A percentile compares a stretch with the other conserved stretches of the same genome.
Conservation (phyloP, 768 basidiomycete species). For the Kwoniella europaea region DNA sequence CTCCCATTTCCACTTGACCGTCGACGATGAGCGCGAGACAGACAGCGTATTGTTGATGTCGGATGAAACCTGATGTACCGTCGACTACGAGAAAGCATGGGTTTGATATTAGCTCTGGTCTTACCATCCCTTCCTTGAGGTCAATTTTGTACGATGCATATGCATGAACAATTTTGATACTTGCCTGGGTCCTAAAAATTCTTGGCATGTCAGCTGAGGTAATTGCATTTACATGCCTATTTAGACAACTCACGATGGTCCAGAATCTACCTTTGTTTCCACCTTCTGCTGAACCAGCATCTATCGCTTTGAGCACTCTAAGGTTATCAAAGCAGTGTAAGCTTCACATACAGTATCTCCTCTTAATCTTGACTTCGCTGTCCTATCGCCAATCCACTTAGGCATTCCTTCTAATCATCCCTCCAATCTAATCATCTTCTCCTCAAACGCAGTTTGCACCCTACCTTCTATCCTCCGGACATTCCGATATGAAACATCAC, state of each 20-base stretch:
- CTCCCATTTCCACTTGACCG: constrained; percentile 76
- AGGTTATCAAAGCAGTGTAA: neutral
- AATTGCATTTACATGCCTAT: neutral
- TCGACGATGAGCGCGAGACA: constrained; percentile 84
- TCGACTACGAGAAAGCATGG: constrained; percentile 78
- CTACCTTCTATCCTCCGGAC: too few species aligned
- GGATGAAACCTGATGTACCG: constrained; percentile 90
- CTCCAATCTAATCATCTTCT: too few species aligned
- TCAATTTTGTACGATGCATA: neutral
- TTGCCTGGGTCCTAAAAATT: constrained; percentile 28
- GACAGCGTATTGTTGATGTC: constrained; percentile 91
- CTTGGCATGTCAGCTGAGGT: constrained; percentile 1
- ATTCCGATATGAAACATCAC: too few species aligned
- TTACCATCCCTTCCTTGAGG: neutral
- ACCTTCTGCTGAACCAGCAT: constrained; percentile 70
- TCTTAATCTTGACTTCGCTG: too few species aligned
- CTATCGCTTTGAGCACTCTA: constrained; percentile 81
- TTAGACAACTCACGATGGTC: constrained; percentile 52
- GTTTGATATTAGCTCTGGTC: constrained; percentile 31
- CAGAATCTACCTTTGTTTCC: constrained; percentile 66
- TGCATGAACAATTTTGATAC: neutral
- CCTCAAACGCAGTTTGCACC: too few species aligned
- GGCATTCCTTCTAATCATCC: too few species aligned
- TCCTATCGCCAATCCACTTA: too few species aligned
- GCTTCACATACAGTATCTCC: neutral